Conservation (phyloP, 371 early-diverging fungal species). For the Mortierella sp. region DNA sequence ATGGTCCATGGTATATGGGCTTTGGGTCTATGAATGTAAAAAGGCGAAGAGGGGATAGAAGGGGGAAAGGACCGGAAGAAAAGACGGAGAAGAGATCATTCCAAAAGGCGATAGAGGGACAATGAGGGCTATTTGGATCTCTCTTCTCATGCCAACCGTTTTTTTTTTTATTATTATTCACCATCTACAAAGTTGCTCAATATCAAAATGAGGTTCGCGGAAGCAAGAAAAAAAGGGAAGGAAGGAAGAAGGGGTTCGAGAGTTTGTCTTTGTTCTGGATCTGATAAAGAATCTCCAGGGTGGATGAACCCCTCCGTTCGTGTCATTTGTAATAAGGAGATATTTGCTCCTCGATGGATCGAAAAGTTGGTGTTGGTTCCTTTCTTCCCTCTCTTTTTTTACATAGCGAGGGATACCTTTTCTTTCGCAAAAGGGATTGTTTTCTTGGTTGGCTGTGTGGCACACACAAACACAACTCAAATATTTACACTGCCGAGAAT, state of each 20-base stretch:
- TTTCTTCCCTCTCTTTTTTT: conserved; percentile 3
- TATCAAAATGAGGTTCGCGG: not conserved
- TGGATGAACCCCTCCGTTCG: not conserved
- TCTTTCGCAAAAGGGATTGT: not conserved
- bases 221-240: not conserved
- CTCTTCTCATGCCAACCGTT: not conserved
- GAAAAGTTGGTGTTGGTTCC: not conserved
- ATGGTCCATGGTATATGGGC: not conserved
- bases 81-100: not conserved
- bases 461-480: not conserved
- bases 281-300: not conserved
- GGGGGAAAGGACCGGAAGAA: not conserved
- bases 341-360: not conserved
- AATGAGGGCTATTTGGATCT: conserved; percentile 5
- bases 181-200: not conserved
- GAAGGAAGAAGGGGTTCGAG: not conserved
- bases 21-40: not conserved
- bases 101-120: not conserved
- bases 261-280: not conserved
- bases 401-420: conserved; percentile 3
- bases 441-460: conserved; percentile 8
- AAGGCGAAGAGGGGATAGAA: not conserved
- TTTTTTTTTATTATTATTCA: not conserved
- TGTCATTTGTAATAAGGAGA: not conserved
- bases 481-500: not conserved